phyloP scores from a whole-genome alignment of 2,329 filamentous ascomycete genomes.

The Byssoonygena ceratinophila region DNA sequence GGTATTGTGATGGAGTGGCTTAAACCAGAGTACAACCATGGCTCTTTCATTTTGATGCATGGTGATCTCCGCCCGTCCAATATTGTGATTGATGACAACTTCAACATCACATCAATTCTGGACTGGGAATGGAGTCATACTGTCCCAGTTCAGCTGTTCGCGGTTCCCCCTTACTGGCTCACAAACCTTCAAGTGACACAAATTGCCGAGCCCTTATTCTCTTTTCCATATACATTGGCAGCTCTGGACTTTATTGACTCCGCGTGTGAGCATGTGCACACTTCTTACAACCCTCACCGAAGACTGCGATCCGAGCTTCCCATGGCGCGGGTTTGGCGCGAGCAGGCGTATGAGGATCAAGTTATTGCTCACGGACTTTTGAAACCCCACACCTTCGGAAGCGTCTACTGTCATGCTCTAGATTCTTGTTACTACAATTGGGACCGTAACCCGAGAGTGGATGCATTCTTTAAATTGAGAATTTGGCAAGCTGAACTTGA shows the following conservation, averaged over 20 bases:
- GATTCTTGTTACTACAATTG: constrained; percentile 8
- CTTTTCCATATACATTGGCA: background rate
- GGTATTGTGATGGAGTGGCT: constrained; percentile 14
- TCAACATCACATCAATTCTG: constrained; percentile 11
- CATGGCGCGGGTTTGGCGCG: background rate
- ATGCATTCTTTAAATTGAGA: constrained; percentile 1
- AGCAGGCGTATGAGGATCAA: background rate
- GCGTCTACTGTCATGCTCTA: constrained; percentile 13
- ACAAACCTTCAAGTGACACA: background rate
- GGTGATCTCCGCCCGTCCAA: constrained; percentile 14
- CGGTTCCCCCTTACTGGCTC: constrained; percentile 6
- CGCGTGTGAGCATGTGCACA: background rate
- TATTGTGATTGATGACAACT: constrained; percentile 12
- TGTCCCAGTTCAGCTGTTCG: constrained; percentile 10
- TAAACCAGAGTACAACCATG: constrained; percentile 8
- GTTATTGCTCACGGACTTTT: constrained; percentile 11
- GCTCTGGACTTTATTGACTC: background rate
- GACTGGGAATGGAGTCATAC: constrained; percentile 14
- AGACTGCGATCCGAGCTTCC: background rate
- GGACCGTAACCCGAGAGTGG: background rate
- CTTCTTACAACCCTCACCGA: background rate
- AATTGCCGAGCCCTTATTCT: background rate
- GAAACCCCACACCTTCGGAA: constrained; percentile 10
- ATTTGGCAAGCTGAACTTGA: background rate
- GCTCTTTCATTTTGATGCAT: constrained; percentile 15